phyloP scores from a whole-genome alignment of 139 green algal species.

The Trebouxia sp. region DNA sequence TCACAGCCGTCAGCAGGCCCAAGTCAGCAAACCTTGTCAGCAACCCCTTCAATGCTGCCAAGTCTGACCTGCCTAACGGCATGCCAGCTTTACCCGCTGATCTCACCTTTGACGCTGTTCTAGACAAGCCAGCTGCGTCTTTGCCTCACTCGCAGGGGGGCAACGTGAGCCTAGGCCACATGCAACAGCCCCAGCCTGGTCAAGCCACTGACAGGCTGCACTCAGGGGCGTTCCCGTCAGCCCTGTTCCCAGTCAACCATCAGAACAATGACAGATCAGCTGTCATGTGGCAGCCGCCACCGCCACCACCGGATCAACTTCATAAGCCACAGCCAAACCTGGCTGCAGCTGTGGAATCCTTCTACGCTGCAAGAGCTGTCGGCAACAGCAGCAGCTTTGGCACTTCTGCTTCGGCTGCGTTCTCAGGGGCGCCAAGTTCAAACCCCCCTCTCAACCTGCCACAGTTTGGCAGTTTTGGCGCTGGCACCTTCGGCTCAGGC shows the following conservation, averaged over 20 bases:
- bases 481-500: neutral
- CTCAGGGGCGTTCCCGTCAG: constrained; percentile 24
- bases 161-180: neutral
- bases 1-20: constrained; percentile 11
- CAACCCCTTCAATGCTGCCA: neutral
- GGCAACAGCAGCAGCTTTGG: neutral
- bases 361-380: constrained; percentile 8
- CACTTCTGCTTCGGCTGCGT: neutral
- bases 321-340: constrained; percentile 24
- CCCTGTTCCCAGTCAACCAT: constrained; percentile 22
- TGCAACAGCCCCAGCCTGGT: constrained; percentile 1
- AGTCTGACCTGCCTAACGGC: constrained; percentile 33
- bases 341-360: constrained; percentile 24
- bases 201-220: constrained; percentile 11
- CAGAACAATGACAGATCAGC: neutral
- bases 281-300: constrained; percentile 32
- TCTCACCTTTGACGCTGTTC: constrained; percentile 27
- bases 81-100: constrained; percentile 38
- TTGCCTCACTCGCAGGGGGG: neutral
- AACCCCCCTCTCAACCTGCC: constrained; percentile 14
- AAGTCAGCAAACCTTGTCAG: constrained; percentile 17
- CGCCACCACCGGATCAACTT: neutral
- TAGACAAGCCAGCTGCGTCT: neutral
- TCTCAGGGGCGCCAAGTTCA: neutral
- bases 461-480: constrained; percentile 33